phyloP scores from a whole-genome alignment of 495 filamentous ascomycete species.

The Lindgomyces ingoldianus region DNA sequence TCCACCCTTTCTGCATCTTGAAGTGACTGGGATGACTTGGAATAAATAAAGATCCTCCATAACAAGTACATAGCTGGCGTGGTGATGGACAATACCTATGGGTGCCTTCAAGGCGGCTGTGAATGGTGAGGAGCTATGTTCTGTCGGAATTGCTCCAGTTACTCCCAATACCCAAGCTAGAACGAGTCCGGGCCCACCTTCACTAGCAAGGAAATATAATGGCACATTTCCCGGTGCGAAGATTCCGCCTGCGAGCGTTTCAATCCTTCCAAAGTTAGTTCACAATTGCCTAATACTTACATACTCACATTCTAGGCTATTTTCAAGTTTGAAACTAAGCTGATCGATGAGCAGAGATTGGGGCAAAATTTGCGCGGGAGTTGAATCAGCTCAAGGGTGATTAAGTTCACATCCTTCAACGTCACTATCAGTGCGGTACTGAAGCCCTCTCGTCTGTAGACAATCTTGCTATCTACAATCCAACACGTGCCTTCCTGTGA shows the following conservation, averaged over 20 bases:
- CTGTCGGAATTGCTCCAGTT: slow-evolving; percentile 9
- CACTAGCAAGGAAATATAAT: too few species aligned
- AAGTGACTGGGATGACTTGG: slow-evolving; percentile 9
- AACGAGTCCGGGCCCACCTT: too few species aligned
- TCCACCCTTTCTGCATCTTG: slow-evolving; percentile 12
- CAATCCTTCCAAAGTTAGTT: too few species aligned
- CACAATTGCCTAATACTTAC: background rate
- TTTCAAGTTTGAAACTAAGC: background rate
- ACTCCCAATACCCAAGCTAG: slow-evolving; percentile 10
- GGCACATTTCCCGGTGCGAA: too few species aligned
- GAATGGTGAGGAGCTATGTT: slow-evolving; percentile 4
- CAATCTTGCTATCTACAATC: slow-evolving; percentile 25
- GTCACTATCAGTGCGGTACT: background rate
- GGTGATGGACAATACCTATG: background rate
- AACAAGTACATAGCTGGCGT: background rate
- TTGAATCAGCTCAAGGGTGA: background rate
- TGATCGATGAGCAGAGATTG: slow-evolving; percentile 2
- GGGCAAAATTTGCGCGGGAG: slow-evolving; percentile 1
- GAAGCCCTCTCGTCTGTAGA: slow-evolving; percentile 22
- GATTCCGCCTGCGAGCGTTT: too few species aligned
- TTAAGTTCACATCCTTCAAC: background rate
- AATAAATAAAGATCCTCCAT: background rate
- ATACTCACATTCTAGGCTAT: background rate
- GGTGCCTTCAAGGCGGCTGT: slow-evolving; percentile 9
- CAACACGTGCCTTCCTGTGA: too few species aligned